phyloP scores from a whole-genome alignment of 345 rosid species.

The Salix dunnii region DNA sequence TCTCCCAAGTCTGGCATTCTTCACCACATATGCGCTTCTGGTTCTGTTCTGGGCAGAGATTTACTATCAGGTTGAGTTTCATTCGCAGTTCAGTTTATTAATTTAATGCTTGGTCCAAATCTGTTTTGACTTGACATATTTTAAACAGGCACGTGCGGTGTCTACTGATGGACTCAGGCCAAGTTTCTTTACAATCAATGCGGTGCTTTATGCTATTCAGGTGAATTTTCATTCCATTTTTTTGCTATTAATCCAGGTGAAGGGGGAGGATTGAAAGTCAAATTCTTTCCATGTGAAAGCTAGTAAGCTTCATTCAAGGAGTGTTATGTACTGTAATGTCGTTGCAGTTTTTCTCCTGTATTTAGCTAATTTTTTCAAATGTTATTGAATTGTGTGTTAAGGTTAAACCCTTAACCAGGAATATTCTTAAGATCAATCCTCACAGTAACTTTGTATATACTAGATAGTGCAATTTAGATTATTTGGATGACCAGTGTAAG shows the following conservation, averaged over 20 bases:
- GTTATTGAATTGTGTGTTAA: background rate
- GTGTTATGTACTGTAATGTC: background rate
- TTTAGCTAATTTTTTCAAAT: background rate
- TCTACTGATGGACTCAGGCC: constrained; percentile 84
- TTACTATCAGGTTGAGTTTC: constrained; percentile 66
- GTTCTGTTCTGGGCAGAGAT: constrained; percentile 98
- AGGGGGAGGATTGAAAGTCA: constrained; percentile 16
- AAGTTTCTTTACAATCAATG: constrained; percentile 77
- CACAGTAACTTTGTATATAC: constrained; percentile 1
- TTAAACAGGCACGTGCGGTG: constrained; percentile 70
- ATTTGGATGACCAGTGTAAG: background rate
- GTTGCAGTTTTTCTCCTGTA: background rate
- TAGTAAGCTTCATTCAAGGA: background rate
- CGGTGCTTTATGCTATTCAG: constrained; percentile 70
- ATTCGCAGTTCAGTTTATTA: background rate
- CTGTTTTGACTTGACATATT: constrained; percentile 6
- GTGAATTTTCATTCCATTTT: constrained; percentile 40
- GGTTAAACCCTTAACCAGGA: background rate
- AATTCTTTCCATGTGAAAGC: constrained; percentile 17
- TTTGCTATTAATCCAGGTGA: background rate
- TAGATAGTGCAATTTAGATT: background rate
- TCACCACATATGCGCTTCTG: constrained; percentile 82
- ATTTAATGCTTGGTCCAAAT: background rate
- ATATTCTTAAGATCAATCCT: background rate
- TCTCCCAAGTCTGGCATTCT: constrained; percentile 84